Percentiles rank a stretch among this genome's conserved stretches.
phyloP scores from a whole-genome alignment of 352 stramenopile species.

The Phytophthora lateralis region DNA sequence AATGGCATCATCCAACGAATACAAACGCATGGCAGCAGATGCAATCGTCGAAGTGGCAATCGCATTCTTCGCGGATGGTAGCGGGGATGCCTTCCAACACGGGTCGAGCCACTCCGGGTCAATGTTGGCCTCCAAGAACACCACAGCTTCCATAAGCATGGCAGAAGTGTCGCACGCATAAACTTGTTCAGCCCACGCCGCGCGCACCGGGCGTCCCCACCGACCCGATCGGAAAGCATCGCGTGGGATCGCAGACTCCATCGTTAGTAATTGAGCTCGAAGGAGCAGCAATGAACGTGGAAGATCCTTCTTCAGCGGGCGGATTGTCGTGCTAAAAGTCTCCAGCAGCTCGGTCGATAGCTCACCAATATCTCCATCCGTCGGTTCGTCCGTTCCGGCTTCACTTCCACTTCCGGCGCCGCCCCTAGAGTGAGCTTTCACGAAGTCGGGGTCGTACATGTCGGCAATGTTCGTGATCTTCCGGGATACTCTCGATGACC shows the following conservation, averaged over 20 bases:
- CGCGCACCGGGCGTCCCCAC: slow-evolving; percentile 67
- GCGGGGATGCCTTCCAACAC: slow-evolving; percentile 69
- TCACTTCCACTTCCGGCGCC: slow-evolving; percentile 21
- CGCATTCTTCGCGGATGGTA: slow-evolving; percentile 66
- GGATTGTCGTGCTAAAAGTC: slow-evolving; percentile 55
- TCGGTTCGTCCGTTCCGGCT: slow-evolving; percentile 48
- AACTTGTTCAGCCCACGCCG: slow-evolving; percentile 80
- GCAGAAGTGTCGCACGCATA: slow-evolving; percentile 56
- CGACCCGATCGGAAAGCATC: slow-evolving; percentile 80
- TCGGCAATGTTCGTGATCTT: slow-evolving; percentile 84
- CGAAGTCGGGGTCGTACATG: slow-evolving; percentile 76
- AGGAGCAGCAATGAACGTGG: slow-evolving; percentile 55
- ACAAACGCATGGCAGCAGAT: slow-evolving; percentile 74
- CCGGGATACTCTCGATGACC: slow-evolving; percentile 69
- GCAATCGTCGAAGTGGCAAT: slow-evolving; percentile 69
- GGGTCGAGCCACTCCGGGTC: slow-evolving; percentile 82
- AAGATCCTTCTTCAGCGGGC: slow-evolving; percentile 43
- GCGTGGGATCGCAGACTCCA: slow-evolving; percentile 78
- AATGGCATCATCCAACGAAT: slow-evolving; percentile 80
- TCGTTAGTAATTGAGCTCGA: slow-evolving; percentile 66
- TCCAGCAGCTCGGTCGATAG: slow-evolving; percentile 76
- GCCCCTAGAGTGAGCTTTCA: slow-evolving; percentile 33
- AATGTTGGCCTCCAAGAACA: slow-evolving; percentile 77
- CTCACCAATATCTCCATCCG: slow-evolving; percentile 71
- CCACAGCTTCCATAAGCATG: slow-evolving; percentile 63